Percentiles rank a stretch among this genome's conserved stretches.
Conservation (phyloP, 1,139 yeast genomes). For the Kurtzmaniella quercitrusa region DNA sequence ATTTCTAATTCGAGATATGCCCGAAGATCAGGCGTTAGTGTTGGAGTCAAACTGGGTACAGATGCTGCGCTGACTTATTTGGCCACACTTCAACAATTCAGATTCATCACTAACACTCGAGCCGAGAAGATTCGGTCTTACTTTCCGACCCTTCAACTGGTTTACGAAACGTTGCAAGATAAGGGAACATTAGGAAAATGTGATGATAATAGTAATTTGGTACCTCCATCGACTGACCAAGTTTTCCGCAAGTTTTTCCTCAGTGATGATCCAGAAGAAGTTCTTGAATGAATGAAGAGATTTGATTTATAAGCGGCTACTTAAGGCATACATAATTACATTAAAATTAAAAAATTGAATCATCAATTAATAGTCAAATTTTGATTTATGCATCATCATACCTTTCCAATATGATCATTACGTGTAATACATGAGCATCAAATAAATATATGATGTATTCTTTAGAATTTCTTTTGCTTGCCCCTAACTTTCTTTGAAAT, state of each 20-base stretch:
- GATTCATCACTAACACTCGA: conserved; percentile 48
- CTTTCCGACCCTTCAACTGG: conserved; percentile 33
- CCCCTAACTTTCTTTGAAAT: too few relatives aligned
- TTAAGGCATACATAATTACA: conserved; percentile 1
- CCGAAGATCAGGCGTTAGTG: conserved; percentile 49
- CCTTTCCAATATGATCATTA: too few relatives aligned
- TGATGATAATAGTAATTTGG: conserved; percentile 23
- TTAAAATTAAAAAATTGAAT: conserved; percentile 14
- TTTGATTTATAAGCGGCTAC: neutral
- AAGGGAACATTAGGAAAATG: conserved; percentile 26
- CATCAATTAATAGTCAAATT: conserved; percentile 8
- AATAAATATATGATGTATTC: too few relatives aligned
- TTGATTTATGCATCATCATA: neutral
- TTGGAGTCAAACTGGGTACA: conserved; percentile 55
- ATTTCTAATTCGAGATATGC: conserved; percentile 53
- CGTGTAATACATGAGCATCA: too few relatives aligned
- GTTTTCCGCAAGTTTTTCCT: conserved; percentile 46
- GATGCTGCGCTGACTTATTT: conserved; percentile 43
- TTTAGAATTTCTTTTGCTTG: too few relatives aligned
- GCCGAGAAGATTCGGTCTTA: conserved; percentile 32
- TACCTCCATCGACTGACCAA: conserved; percentile 35
- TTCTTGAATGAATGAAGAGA: conserved; percentile 2
- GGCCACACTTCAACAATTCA: conserved; percentile 51
- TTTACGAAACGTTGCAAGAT: conserved; percentile 27
- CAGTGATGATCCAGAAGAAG: conserved; percentile 49